Base-by-base conservation (phyloP, 2,329 filamentous ascomycete species). In the Phoma herbarum region DNA sequence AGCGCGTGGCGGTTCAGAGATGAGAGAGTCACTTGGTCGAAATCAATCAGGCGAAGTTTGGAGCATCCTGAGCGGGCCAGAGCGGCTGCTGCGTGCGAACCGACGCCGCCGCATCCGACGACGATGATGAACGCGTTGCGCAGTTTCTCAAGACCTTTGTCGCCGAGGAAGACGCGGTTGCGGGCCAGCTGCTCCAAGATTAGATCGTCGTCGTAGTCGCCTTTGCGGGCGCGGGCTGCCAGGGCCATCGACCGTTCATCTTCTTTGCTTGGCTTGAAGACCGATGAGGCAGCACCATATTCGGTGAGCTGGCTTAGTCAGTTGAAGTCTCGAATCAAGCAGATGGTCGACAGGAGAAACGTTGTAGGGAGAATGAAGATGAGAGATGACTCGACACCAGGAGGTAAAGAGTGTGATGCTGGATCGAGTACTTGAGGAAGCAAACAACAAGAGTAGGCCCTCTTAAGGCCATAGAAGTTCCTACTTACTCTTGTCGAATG, bases 1-100 rank as follows among this genome's bases (percentile, higher is more conserved):
- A 99, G 90, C 9, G 95, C 93, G 78, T 99, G 95, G n/a, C 95
- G 84, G 77, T 99, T 99, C 53, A 99, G 81, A 3, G 93, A 97
- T 63, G 92, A 96, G 43, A 99, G 83, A 0, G 93, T 96, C 31
- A 99, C 94, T 83, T 99, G 95, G 76, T 99, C 95, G 75, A 99
- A 99, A 77, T 99, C 95, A 66, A 99, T 88, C 35, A 99, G 85
- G 1, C 95, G 89, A 53, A 99, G 84, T 68, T 88, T 89, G n/a
- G 90, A 89, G 42, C 96, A 92, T 29, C 95, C 95, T 0, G 93
- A 97, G 28, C 95, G 89, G 5, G 92, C 90, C 28, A 99, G 86
- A 3, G 95, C 89, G 1, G 93, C 89, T 4, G 90, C 86, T 62
- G 92, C 93, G 80, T 99, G 96, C 7, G 93, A 97, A 44, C 95